A percentile compares a stretch with the other conserved stretches of the same genome.
Conservation (phyloP, 495 filamentous ascomycete genomes). For the Hypoxylon fragiforme region DNA sequence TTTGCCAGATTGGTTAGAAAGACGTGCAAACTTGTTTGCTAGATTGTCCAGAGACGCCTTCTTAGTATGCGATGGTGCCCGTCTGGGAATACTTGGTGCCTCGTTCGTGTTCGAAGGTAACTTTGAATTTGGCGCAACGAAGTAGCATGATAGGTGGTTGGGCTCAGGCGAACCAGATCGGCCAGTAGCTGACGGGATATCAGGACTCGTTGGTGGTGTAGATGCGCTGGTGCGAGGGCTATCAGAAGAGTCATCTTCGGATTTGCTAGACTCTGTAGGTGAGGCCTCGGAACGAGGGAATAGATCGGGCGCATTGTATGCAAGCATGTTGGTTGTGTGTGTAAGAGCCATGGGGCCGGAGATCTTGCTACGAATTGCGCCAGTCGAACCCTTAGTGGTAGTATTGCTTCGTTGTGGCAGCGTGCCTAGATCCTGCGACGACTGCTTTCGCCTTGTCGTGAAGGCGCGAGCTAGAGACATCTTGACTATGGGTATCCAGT, state of each 20-base stretch:
- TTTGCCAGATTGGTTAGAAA: conserved; percentile 52
- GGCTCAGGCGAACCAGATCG: conserved; percentile 62
- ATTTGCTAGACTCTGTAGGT: conserved; percentile 56
- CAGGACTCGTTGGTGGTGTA: conserved; percentile 71
- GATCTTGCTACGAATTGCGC: conserved; percentile 66
- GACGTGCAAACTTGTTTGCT: conserved; percentile 63
- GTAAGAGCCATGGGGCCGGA: conserved; percentile 84
- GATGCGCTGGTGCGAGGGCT: conserved; percentile 58
- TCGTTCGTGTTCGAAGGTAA: conserved; percentile 43
- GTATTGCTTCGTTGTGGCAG: conserved; percentile 52
- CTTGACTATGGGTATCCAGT: conserved; percentile 22
- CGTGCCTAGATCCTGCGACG: conserved; percentile 41
- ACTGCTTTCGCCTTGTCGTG: conserved; percentile 58
- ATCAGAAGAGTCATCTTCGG: conserved; percentile 61
- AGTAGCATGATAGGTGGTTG: conserved; percentile 83
- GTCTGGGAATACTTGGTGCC: conserved; percentile 69
- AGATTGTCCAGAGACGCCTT: conserved; percentile 55
- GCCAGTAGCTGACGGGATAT: conserved; percentile 65
- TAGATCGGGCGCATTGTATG: conserved; percentile 87
- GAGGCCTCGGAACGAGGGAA: conserved; percentile 59
- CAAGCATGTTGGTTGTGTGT: conserved; percentile 94
- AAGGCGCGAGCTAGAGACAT: conserved; percentile 70
- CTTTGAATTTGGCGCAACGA: conserved; percentile 58
- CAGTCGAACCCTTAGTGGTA: conserved; percentile 39
- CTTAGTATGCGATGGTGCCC: conserved; percentile 84